These are phyloP conservation scores for Cryphonectria naterciae DNA, from an alignment of 2,329 filamentous ascomycete species.

Conservation along the genomic window DNA sequence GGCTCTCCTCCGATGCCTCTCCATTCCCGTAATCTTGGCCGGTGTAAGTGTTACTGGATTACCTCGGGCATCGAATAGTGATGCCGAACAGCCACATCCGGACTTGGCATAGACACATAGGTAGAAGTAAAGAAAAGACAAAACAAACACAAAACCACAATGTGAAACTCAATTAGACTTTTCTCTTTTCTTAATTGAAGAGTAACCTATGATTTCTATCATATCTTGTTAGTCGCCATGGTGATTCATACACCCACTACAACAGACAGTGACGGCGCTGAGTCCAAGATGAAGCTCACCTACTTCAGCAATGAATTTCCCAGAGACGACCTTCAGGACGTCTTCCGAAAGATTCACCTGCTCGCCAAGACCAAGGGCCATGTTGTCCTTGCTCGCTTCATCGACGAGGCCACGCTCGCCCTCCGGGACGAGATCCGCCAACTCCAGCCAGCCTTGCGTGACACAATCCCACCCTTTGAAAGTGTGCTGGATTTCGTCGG, in stretches of 20 bases:
- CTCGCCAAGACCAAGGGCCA: conserved; percentile 45
- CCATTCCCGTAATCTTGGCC: background rate
- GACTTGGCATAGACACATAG: background rate
- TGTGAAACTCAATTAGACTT: background rate
- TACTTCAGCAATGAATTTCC: conserved; percentile 56
- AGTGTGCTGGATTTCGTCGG: conserved; percentile 42
- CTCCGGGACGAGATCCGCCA: conserved; percentile 44
- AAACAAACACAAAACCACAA: background rate
- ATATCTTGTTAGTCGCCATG: background rate
- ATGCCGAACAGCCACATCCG: background rate
- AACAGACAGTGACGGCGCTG: conserved; percentile 1
- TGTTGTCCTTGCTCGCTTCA: conserved; percentile 44
- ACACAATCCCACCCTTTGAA: conserved; percentile 43
- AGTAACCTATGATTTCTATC: background rate
- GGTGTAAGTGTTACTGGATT: background rate
- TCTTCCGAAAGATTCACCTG: conserved; percentile 44
- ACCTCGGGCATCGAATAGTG: background rate
- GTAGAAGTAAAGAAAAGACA: background rate
- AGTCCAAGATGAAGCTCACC: conserved; percentile 39
- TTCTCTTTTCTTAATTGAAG: background rate
- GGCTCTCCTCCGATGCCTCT: background rate
- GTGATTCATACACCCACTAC: conserved; percentile 1
- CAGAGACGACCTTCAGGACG: conserved; percentile 44
- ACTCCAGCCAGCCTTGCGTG: conserved; percentile 36
- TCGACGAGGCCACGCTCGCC: conserved; percentile 44